Evolutionary conservation across 331 rosid species (phyloP), one percentile per base, ranked within the genome.

Genomic region (Pyrus hybrid): DNA sequence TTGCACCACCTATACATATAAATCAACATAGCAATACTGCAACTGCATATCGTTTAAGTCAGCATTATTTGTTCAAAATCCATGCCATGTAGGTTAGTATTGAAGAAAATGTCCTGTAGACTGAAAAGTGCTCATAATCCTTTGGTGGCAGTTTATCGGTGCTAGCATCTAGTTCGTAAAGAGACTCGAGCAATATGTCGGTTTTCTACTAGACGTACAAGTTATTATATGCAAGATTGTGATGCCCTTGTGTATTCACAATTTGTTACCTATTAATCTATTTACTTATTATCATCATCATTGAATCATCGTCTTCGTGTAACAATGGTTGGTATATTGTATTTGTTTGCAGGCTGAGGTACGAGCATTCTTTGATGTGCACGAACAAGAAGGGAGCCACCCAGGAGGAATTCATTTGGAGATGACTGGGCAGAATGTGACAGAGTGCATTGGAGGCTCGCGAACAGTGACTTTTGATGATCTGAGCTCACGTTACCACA

Each of bases 391-490:
- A 90, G 95, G 95, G 21, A 87, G 90, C 82, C 89, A 90, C 29
- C 83, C 95, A 0, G 95, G 92, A 58, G 95, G 95, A n/a, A 72
- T 90, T 30, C 95, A 90, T 70, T 74, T 90, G 26, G 95, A 90
- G 81, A 90, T 87, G 92, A 90, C 92, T 1, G 89, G 95, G 49
- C 95, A 90, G 85, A 90, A 90, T 63, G 95, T 90, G 45, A 90
- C 95, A 8, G 95, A 90, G 74, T 87, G 95, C 87, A 87, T 87
- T 23, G 95, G 95, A 75, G 95, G 92, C 67, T 90, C 95, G 13
- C 83, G 86, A 70, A 79, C 89, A 1, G 95, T 90, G 80, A 90
- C 92, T 41, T 86, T 80, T 2, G 92, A 90, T 8, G 96, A 90
- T 75, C 90, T 90, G 78, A 83, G 85, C 83, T 88, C 92, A 4